Evolutionary conservation across 1,139 yeast species (phyloP), one percentile per base, ranked within the genome.

Genomic region (Pichia sp.): DNA sequence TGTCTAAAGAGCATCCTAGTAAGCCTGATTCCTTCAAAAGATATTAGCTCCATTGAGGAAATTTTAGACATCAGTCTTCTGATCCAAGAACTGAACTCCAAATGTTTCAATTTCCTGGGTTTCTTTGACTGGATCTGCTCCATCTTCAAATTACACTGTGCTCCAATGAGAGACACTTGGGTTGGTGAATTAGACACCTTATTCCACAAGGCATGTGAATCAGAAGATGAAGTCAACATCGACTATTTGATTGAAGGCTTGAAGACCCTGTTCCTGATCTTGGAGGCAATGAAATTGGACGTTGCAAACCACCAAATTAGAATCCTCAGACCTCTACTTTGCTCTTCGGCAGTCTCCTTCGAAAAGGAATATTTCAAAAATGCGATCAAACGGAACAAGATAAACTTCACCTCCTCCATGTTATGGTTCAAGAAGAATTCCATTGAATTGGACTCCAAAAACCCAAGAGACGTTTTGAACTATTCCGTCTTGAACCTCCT

Each of bases 231-330:
- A 14, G 34, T 63, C 5, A 57, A 64, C 42, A 58, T 63, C 6
- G 57, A 59, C 38, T 51, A 53, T 16, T 46, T 91, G 51, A 88
- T 89, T 46, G 89, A 84, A 52, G 97, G 96, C 2, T 74, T 92
- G 54, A 78, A 93, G 58, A 79, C 85, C 73, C 79, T 89, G 20
- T 90, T 92, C 69, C 87, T 88, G 60, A 87, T 92, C 57, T 75
- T 92, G 62, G 97, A 91, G 69, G 95, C 96, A n/a, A 91, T 92
- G 96, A 92, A 92, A 70, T 76, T 92, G 62, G 97, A 92, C 67
- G 95, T 91, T 54, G 97, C 97, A 20, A 92, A 92, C 71, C 97
- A 92, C 69, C 97, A 91, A 71, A 89, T 92, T 55, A 78, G 96
- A 63, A 83, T 90, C 31, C 75, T 91, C 56, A 79, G 97, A 64